Percentiles rank a stretch among this genome's conserved stretches.
These are phyloP conservation scores for Penicillium sp. DNA, from an alignment of 2,329 filamentous ascomycete genomes.

Conservation along the genomic window DNA sequence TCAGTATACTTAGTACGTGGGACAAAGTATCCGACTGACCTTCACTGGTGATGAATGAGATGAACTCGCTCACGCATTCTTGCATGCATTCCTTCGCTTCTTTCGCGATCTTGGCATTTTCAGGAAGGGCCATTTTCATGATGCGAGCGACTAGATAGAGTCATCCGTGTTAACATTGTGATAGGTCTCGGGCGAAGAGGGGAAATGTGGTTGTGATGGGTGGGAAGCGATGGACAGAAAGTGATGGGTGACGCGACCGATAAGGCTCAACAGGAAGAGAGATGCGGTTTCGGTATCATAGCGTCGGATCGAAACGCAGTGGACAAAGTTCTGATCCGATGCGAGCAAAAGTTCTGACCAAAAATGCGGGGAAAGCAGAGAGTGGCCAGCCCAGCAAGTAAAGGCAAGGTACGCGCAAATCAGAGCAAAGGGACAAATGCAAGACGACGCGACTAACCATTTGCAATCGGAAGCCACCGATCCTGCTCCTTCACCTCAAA, in stretches of 20 bases:
- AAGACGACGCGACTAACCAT: constrained; percentile 76
- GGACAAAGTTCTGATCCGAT: constrained; percentile 8
- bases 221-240: background rate
- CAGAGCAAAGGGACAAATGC: constrained; percentile 43
- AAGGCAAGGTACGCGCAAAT: constrained; percentile 55
- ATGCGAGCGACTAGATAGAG: constrained; percentile 96
- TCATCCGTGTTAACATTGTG: constrained; percentile 22
- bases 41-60: constrained; percentile 99
- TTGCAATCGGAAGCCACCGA: constrained; percentile 98
- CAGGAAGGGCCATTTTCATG: constrained; percentile 96
- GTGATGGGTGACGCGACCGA: background rate
- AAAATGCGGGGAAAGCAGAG: constrained; percentile 30
- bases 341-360: constrained; percentile 23
- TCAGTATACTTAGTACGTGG: constrained; percentile 5
- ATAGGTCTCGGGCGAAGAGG: background rate
- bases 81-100: constrained; percentile 99
- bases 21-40: constrained; percentile 60
- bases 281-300: background rate
- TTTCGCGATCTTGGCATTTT: constrained; percentile 98
- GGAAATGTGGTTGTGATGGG: background rate
- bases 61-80: constrained; percentile 99
- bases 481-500: constrained; percentile 99
- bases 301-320: background rate
- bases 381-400: constrained; percentile 25
- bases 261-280: background rate